Base-by-base conservation (phyloP, 352 stramenopile species). In the Phytophthora tentaculata region DNA sequence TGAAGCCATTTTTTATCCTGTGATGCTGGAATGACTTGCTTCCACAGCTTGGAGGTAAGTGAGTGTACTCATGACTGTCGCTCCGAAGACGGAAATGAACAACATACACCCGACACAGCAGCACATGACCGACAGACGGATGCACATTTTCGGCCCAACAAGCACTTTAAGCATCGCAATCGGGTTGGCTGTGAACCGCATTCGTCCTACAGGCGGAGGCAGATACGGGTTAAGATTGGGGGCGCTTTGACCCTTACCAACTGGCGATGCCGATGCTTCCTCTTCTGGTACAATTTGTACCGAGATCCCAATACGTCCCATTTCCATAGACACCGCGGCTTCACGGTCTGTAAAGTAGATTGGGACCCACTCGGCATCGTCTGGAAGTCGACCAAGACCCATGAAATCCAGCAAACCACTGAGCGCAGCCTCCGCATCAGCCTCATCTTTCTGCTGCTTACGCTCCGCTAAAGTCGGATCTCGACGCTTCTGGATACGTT, bases 201-300 rank as follows among this genome's bases (percentile, higher is more conserved):
- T 85, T 7, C 94, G 74, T 7, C 94, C 94, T 13, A 94, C 87
- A 1, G 93, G 89, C 26, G 86, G 88, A 17, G 94, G 91, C 17
- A 97, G 59, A 69, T 97, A 97, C 19, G 94, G 94, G 41, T 98
- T 97, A 39, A 89, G 74, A 68, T 98, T 98, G 12, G 94, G 94
- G 0, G 94, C 71, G 8, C 81, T 83, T 29, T 93, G 85, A 1
- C 91, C 94, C 37, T 81, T 86, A 24, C 94, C 94, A 3, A 94
- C 90, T 0, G 80, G 80, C 60, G 91, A 89, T 12, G 77, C 67
- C 7, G 80, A 41, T 0, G 90, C 91, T 54, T 97, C 81, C 20
- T 94, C 87, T 50, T 95, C 84, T 0, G 94, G 90, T 0, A 97
- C 84, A 26, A 97, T 95, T 64, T 96, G 77, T 0, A 94, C 52